Base-by-base conservation (phyloP, 495 filamentous ascomycete species). In the Hypomontagnella submonticulosa region DNA sequence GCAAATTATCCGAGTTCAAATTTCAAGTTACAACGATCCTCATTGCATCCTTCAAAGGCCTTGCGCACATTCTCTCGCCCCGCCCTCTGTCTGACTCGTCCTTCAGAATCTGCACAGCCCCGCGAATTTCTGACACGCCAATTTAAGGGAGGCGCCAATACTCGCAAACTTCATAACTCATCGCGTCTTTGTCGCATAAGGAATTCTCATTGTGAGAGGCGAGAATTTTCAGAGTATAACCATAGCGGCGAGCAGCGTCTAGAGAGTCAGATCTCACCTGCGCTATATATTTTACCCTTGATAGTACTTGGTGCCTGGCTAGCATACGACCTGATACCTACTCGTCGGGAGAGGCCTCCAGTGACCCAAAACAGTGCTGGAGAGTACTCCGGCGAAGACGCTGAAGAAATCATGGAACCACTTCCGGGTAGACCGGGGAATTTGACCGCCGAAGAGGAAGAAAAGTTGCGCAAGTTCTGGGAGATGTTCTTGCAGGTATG, bases 381-480 rank as follows among this genome's bases (percentile, higher is more conserved):
- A 36, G 46, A 48, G 2, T 36, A 33, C 40, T 57, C 36, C 32
- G n/a, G 49, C 23, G 16, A 52, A 42, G 48, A 36, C 15, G 19
- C 13, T 37, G 50, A 58, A 58, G 47, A 61, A 41, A 19, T 41
- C 13, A 83, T 82, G 78, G 60, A 79, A 42, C 79, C 77, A 27
- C 79, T 87, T 16, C 88, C 90, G 20, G 95, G 95, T 50, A 87
- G 93, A 59, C 89, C 93, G 37, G 92, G 91, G 60, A 96, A 88
- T 71, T 86, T 99, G 49, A 97, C 95, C 15, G 74, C 85, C 5
- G 93, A 97, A 65, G 88, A 99, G 75, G 92, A 97, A 67, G 87
- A 83, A 64, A 97, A 96, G 76, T 79, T 99, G 49, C 89, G 88
- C 71, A 90, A 94, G 73, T 84, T 98, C 70, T 99, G 95, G 95